Evolutionary conservation across 306 rosid species (phyloP).

Genomic region (Casuarina glauca): DNA sequence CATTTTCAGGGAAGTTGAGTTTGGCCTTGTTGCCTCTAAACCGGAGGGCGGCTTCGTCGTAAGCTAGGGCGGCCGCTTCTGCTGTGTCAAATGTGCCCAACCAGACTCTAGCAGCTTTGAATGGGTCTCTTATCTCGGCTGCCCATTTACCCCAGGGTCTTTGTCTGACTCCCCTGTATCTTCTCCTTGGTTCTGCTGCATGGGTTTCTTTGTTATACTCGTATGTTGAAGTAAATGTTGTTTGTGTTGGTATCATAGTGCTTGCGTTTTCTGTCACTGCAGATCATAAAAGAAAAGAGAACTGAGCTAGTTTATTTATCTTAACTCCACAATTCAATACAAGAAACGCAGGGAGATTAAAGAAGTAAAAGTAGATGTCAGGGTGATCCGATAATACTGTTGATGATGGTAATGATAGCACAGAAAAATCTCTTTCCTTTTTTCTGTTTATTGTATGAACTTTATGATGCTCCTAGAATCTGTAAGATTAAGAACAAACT

Average conservation of each 20-base stretch:
- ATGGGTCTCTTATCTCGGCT: constrained; percentile 67
- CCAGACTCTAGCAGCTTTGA: constrained; percentile 64
- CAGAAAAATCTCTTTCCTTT: neutral
- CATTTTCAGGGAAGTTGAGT: constrained; percentile 70
- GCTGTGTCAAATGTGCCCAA: constrained; percentile 62
- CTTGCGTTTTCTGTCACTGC: constrained; percentile 24
- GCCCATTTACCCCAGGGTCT: constrained; percentile 84
- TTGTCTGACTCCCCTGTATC: constrained; percentile 76
- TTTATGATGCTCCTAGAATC: neutral
- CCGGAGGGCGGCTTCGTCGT: constrained; percentile 60
- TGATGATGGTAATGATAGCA: neutral
- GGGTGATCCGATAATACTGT: neutral
- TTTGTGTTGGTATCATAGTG: constrained; percentile 7
- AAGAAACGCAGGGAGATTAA: neutral
- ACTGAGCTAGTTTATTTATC: neutral
- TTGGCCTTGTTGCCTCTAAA: constrained; percentile 70
- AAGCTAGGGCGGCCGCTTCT: constrained; percentile 57
- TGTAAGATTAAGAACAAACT: neutral
- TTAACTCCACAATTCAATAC: neutral
- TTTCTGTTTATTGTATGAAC: neutral
- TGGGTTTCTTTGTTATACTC: constrained; percentile 36
- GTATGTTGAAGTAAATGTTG: constrained; percentile 14
- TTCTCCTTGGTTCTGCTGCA: constrained; percentile 30
- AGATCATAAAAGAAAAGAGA: neutral
- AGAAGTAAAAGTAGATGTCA: neutral